A percentile compares a stretch with the other conserved stretches of the same genome.
Evolutionary conservation across 345 rosid genomes (phyloP).

Genomic region (Bruguiera sexangula): DNA sequence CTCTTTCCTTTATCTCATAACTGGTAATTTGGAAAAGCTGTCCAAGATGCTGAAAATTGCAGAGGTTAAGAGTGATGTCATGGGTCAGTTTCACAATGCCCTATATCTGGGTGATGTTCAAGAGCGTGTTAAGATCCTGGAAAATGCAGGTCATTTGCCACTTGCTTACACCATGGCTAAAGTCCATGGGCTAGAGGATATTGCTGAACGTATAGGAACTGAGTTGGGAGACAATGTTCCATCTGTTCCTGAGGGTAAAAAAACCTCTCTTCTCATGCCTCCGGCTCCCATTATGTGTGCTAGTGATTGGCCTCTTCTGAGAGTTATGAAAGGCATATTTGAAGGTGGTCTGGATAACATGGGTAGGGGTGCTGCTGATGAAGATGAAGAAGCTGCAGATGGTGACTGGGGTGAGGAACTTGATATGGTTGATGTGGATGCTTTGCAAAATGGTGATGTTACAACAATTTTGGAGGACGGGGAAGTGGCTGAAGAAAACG

Average conservation of each 20-base stretch:
- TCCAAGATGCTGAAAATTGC: slow-evolving; percentile 92
- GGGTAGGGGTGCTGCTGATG: slow-evolving; percentile 52
- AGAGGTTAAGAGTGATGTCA: slow-evolving; percentile 83
- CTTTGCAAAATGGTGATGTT: slow-evolving; percentile 57
- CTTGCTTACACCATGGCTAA: slow-evolving; percentile 85
- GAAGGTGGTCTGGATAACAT: slow-evolving; percentile 77
- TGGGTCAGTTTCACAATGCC: slow-evolving; percentile 98
- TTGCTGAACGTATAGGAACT: slow-evolving; percentile 63
- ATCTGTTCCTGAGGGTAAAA: slow-evolving; percentile 63
- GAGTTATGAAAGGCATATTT: slow-evolving; percentile 91
- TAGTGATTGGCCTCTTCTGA: slow-evolving; percentile 95
- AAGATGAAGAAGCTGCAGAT: slow-evolving; percentile 66
- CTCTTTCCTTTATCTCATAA: slow-evolving; percentile 84
- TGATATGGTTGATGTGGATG: slow-evolving; percentile 65
- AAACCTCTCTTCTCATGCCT: slow-evolving; percentile 71
- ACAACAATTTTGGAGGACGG: slow-evolving; percentile 56
- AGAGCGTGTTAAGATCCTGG: slow-evolving; percentile 85
- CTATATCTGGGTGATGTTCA: slow-evolving; percentile 81
- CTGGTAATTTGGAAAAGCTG: slow-evolving; percentile 81
- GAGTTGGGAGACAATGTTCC: slow-evolving; percentile 78
- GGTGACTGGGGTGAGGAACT: slow-evolving; percentile 91
- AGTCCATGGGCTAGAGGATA: slow-evolving; percentile 69
- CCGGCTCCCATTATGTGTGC: slow-evolving; percentile 70
- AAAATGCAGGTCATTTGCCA: slow-evolving; percentile 84
- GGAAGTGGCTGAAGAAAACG: slow-evolving; percentile 63